Conservation (phyloP, 1,284 basidiomycete species). For the Puccinia horiana region DNA sequence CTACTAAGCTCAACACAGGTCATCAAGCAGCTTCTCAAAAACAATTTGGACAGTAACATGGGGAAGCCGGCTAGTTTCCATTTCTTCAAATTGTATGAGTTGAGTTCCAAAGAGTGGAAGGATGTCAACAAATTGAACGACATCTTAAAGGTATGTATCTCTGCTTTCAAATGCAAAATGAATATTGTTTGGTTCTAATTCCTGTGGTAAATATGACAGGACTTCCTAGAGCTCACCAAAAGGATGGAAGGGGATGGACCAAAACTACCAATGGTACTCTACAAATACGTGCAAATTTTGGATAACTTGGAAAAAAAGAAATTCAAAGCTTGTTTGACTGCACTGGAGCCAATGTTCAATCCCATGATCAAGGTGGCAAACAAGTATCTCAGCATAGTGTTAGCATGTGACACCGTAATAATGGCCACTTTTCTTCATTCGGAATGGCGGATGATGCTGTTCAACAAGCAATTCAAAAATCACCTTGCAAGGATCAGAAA, state of each 20-base stretch:
- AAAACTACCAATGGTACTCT: neutral
- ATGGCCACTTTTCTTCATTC: conserved; percentile 12
- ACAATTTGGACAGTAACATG: neutral
- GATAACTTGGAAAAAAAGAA: neutral
- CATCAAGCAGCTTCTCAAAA: neutral
- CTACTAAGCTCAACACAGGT: neutral
- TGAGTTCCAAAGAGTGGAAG: neutral
- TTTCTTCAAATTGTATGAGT: conserved; percentile 4
- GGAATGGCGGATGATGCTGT: conserved; percentile 3
- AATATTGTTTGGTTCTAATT: neutral
- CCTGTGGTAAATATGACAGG: neutral
- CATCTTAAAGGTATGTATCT: neutral
- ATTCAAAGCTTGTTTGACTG: neutral
- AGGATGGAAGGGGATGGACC: conserved; percentile 3
- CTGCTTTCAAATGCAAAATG: neutral
- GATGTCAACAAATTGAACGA: neutral
- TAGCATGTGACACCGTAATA: neutral
- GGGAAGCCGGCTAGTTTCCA: neutral
- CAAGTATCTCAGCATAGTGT: neutral
- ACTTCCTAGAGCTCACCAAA: conserved; percentile 3
- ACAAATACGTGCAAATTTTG: neutral
- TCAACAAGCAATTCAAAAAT: neutral
- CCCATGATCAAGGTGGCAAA: neutral
- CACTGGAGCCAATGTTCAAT: neutral
- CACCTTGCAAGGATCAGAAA: neutral